Percentiles rank a stretch among this genome's conserved stretches.
phyloP scores from a whole-genome alignment of 1,139 yeast species.

The Suhomyces yuchorum region DNA sequence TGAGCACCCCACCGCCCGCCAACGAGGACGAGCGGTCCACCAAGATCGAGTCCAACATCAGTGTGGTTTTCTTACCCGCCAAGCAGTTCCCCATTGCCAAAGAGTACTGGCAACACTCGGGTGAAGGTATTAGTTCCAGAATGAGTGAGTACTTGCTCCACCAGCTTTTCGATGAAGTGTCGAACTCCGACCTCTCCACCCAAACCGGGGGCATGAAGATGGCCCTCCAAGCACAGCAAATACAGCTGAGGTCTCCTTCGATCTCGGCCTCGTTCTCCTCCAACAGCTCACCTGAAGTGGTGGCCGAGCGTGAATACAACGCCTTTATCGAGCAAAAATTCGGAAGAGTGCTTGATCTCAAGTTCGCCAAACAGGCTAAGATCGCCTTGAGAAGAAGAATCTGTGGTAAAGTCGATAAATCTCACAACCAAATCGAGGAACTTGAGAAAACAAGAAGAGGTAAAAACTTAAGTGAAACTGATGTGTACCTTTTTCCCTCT shows the following conservation, averaged over 20 bases:
- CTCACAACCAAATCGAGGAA: conserved; percentile 35
- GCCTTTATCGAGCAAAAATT: conserved; percentile 83
- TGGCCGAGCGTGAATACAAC: conserved; percentile 54
- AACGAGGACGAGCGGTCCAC: conserved; percentile 59
- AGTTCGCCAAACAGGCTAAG: conserved; percentile 76
- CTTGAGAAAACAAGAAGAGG: conserved; percentile 37
- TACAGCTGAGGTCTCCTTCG: conserved; percentile 36
- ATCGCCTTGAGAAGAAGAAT: conserved; percentile 72
- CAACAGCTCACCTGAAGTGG: conserved; percentile 31
- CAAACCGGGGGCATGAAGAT: conserved; percentile 25
- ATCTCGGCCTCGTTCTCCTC: conserved; percentile 26
- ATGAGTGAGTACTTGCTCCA: conserved; percentile 80
- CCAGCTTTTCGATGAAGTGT: conserved; percentile 49
- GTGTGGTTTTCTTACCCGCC: conserved; percentile 74
- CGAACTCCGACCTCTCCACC: not conserved
- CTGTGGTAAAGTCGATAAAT: conserved; percentile 62
- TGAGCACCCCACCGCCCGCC: conserved; percentile 71
- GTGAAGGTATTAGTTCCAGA: conserved; percentile 91
- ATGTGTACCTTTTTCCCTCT: conserved; percentile 81
- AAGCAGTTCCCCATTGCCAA: conserved; percentile 64
- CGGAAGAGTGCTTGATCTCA: conserved; percentile 83
- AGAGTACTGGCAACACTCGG: conserved; percentile 94
- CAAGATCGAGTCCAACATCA: conserved; percentile 65
- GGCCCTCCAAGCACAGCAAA: conserved; percentile 42
- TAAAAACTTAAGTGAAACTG: conserved; percentile 49